Percentiles rank a stretch among this genome's conserved stretches.
Evolutionary conservation across 2,329 filamentous ascomycete species (phyloP).

Genomic region (Penicillium digitatum): DNA sequence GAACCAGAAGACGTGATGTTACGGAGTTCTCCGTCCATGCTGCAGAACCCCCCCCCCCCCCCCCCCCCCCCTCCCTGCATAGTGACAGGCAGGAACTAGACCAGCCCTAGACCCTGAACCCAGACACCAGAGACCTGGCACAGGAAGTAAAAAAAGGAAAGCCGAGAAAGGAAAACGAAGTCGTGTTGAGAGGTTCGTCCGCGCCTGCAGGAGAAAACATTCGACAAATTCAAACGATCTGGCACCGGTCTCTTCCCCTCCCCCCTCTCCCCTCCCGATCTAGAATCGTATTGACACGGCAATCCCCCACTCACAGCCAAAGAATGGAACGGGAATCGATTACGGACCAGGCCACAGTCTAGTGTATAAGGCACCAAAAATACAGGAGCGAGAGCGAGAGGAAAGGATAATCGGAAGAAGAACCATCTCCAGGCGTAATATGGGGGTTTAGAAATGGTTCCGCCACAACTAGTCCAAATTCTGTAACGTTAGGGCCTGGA

Average conservation of each 20-base stretch:
- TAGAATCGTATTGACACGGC: neutral
- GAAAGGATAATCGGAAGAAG: neutral
- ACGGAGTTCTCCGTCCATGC: neutral
- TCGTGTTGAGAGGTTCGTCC: conserved; percentile 20
- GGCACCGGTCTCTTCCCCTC: too few species aligned
- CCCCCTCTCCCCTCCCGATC: neutral
- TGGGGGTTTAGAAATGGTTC: neutral
- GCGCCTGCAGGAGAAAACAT: conserved; percentile 1
- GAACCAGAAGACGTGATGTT: neutral
- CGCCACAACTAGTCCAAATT: neutral
- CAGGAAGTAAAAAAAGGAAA: neutral
- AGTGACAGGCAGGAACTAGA: neutral
- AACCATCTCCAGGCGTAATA: neutral
- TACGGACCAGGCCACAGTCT: too few species aligned
- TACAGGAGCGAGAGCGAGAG: neutral
- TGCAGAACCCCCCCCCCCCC: neutral
- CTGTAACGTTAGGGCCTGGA: neutral
- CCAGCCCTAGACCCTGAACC: neutral
- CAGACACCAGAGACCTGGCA: neutral
- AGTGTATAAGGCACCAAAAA: too few species aligned
- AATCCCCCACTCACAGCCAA: neutral
- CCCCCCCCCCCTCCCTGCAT: too few species aligned
- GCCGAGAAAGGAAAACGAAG: neutral
- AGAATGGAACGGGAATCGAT: neutral
- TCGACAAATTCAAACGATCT: conserved; percentile 11